Evolutionary conservation across 2,329 filamentous ascomycete genomes (phyloP), one percentile per base, ranked within the genome.

Genomic region (Colletotrichum echinochloae): DNA sequence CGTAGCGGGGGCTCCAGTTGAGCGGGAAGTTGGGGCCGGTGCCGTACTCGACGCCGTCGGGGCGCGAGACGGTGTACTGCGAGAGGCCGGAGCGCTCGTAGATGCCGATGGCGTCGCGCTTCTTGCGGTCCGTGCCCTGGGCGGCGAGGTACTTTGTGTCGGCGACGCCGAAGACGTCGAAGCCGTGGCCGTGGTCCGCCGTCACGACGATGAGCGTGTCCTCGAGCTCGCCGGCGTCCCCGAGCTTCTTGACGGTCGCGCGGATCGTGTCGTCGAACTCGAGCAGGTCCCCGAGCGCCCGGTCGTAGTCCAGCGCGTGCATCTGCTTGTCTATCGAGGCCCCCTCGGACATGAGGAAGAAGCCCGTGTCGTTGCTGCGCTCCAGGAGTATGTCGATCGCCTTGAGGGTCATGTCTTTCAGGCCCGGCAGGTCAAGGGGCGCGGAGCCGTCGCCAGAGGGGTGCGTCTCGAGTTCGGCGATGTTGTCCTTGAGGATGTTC

Each of bases 241-340:
- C 85, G 46, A 97, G 89, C 77, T 92, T 90, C 54, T 85, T 85
- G 60, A 95, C 86, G 1, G 92, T 94, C 20, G 92, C 92, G 61
- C 89, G 90, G 74, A 97, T 84, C 4, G 94, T 94, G 80, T 96
- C 93, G 77, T 97, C 93, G 46, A 97, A 87, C 81, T 97, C 94
- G 46, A 97, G 88, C 0, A 96, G 89, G 75, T 97, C 94, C 62
- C 92, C 94, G 0, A 97, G 89, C 1, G 94, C 92, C 60, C 94
- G 92, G 81, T 96, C 92, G 79, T 96, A 96, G 83, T 96, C 94
- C 23, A 96, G 87, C 2, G 84, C 80, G 82, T 97, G 94, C 93
- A 96, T 96, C 86, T 94, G 91, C 86, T 97, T 97, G 83, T 96
- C 94, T 74, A 97, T 92, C 1, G 90, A 93, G 18, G 94, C 94